phyloP scores from a whole-genome alignment of 2,329 filamentous ascomycete species.

The Magnaporthiopsis incrustans region DNA sequence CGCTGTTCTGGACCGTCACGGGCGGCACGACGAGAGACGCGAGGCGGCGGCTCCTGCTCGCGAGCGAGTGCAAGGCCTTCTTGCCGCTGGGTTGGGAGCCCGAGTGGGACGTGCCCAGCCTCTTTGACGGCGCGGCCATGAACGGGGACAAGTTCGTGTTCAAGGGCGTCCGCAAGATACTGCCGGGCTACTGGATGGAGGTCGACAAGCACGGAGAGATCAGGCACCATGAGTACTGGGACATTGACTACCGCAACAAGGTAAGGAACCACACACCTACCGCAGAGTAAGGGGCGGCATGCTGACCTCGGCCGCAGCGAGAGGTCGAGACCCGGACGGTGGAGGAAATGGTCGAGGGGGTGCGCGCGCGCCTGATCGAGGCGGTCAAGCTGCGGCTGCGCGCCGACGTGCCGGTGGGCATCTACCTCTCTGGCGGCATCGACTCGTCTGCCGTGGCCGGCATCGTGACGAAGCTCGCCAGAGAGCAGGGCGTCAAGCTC shows the following conservation, averaged over 20 bases:
- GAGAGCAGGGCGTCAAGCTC: conserved; percentile 35
- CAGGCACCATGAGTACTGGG: conserved; percentile 41
- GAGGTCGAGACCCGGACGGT: conserved; percentile 33
- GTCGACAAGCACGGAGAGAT: conserved; percentile 26
- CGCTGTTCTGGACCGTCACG: conserved; percentile 41
- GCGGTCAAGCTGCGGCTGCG: conserved; percentile 43
- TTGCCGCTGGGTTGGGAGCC: conserved; percentile 40
- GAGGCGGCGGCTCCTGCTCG: conserved; percentile 29
- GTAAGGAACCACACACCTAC: conserved; percentile 33
- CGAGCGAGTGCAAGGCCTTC: conserved; percentile 47
- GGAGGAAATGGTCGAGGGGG: conserved; percentile 41
- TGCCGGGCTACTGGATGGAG: conserved; percentile 36
- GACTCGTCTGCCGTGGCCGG: conserved; percentile 50
- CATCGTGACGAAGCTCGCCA: conserved; percentile 43
- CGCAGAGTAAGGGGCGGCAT: background rate
- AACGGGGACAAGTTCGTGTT: conserved; percentile 40
- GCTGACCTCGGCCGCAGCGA: conserved; percentile 1
- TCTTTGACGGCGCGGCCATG: conserved; percentile 34
- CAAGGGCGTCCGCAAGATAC: conserved; percentile 34
- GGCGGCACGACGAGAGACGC: conserved; percentile 8
- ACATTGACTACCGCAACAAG: conserved; percentile 44
- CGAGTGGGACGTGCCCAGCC: conserved; percentile 41
- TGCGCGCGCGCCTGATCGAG: conserved; percentile 41
- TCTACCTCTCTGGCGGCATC: conserved; percentile 50
- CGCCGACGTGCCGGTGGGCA: conserved; percentile 49